These are phyloP conservation scores for Basidiobolus meristosporus DNA, from an alignment of 371 early-diverging fungal species.

Conservation along the genomic window DNA sequence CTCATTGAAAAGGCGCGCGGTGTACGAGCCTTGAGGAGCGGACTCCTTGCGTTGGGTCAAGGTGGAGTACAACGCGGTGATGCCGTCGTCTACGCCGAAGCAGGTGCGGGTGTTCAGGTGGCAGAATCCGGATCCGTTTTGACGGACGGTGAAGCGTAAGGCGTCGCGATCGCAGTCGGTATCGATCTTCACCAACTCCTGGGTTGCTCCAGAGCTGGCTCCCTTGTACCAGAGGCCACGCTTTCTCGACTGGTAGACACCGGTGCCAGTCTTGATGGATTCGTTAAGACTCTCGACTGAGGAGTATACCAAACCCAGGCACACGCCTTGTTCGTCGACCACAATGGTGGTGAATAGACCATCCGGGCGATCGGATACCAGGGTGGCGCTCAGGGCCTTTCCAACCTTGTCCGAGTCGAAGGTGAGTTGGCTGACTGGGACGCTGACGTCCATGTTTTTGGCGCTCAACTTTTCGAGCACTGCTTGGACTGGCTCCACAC, in stretches of 20 bases:
- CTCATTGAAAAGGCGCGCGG: slow-evolving; percentile 73
- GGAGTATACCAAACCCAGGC: slow-evolving; percentile 85
- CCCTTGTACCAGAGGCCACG: slow-evolving; percentile 94
- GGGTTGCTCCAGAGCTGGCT: slow-evolving; percentile 79
- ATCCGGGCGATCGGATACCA: slow-evolving; percentile 70
- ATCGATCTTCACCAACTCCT: slow-evolving; percentile 50
- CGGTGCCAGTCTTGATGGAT: slow-evolving; percentile 52
- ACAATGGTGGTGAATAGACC: slow-evolving; percentile 83
- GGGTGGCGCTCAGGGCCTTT: slow-evolving; percentile 39
- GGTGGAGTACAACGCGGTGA: slow-evolving; percentile 45
- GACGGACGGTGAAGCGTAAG: slow-evolving; percentile 69
- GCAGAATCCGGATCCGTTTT: slow-evolving; percentile 86
- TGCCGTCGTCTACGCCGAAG: slow-evolving; percentile 63
- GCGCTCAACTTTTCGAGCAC: no score
- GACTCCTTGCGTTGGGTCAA: slow-evolving; percentile 37
- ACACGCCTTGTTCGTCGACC: slow-evolving; percentile 69
- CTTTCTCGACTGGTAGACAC: slow-evolving; percentile 84
- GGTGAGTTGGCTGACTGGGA: no score
- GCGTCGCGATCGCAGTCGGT: slow-evolving; percentile 87
- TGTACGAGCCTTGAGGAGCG: slow-evolving; percentile 77
- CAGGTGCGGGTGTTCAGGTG: slow-evolving; percentile 81
- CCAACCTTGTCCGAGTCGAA: slow-evolving; percentile 12
- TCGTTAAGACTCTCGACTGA: slow-evolving; percentile 64
- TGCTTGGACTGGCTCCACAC: no score
- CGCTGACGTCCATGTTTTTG: no score